These are phyloP conservation scores for Chloris gayana DNA, from an alignment of 176 grass and related monocot species.

Conservation along the genomic window DNA sequence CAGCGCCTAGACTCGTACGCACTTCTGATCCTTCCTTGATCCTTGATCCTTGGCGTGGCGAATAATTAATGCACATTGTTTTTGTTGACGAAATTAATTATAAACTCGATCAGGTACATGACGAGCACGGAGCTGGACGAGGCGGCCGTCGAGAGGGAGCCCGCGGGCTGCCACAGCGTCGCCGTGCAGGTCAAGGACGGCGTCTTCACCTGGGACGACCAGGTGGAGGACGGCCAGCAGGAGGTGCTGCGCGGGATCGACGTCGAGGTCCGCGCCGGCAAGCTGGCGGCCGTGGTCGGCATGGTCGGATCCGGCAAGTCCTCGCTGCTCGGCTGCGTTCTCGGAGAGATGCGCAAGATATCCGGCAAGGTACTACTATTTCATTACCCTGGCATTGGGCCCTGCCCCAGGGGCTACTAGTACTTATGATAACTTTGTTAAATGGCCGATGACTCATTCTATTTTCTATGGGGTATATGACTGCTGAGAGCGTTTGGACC, in stretches of 20 bases:
- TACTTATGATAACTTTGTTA: no score
- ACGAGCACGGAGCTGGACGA: constrained; percentile 79
- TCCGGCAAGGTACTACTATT: constrained; percentile 89
- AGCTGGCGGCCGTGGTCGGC: constrained; percentile 77
- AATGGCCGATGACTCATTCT: no score
- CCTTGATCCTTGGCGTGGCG: no score
- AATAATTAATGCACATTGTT: no score
- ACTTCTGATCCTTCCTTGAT: no score
- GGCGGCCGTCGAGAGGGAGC: constrained; percentile 57
- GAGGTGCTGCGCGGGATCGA: constrained; percentile 67
- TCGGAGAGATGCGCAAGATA: constrained; percentile 89
- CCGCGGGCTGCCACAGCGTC: neutral
- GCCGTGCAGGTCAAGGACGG: constrained; percentile 73
- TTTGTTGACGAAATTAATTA: no score
- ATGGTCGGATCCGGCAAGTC: constrained; percentile 93
- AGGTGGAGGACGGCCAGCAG: constrained; percentile 31
- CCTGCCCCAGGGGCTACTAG: no score
- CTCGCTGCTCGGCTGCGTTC: constrained; percentile 78
- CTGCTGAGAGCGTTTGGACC: neutral
- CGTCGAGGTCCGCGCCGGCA: constrained; percentile 57
- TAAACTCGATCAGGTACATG: constrained; percentile 61
- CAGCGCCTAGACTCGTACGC: constrained; percentile 54
- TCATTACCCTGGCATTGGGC: neutral
- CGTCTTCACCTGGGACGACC: constrained; percentile 83
- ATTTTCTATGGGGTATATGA: neutral